Percentiles rank a stretch among this genome's conserved stretches.
Conservation (phyloP, 2,329 filamentous ascomycete species). For the Aspergillus carbonarius region DNA sequence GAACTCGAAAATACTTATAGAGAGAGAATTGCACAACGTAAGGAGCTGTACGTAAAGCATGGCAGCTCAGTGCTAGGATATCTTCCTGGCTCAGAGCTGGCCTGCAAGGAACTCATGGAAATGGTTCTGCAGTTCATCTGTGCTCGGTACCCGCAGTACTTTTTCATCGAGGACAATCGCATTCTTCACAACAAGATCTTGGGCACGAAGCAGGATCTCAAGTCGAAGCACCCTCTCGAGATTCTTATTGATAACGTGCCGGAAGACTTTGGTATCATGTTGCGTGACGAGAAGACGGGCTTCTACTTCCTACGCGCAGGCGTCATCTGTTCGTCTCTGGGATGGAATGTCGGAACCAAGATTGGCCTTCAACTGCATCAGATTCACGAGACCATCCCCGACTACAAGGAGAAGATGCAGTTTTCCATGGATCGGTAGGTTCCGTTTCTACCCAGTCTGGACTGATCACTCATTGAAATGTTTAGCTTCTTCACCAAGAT, state of each 20-base stretch:
- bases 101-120: conserved; percentile 84
- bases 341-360: conserved; percentile 76
- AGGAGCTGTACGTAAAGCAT: conserved; percentile 62
- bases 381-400: conserved; percentile 74
- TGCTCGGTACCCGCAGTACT: conserved; percentile 73
- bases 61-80: conserved; percentile 64
- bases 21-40: conserved; percentile 66
- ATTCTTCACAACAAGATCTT: conserved; percentile 70
- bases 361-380: conserved; percentile 67
- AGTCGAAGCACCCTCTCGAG: conserved; percentile 62
- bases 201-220: conserved; percentile 60
- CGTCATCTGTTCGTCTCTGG: conserved; percentile 73
- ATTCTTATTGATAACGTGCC: conserved; percentile 75
- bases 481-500: conserved; percentile 76
- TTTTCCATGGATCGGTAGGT: conserved; percentile 79
- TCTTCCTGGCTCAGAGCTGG: conserved; percentile 73
- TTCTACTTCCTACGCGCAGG: conserved; percentile 74
- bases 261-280: conserved; percentile 77
- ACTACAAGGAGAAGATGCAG: conserved; percentile 85
- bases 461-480: neutral
- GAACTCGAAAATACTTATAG: conserved; percentile 76
- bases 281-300: conserved; percentile 69
- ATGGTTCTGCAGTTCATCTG: conserved; percentile 79
- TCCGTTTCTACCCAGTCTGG: neutral
- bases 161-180: conserved; percentile 57